Percentiles rank a stretch among this genome's conserved stretches.
Conservation (phyloP, 1,139 yeast genomes). For the Taphrina sp. region DNA sequence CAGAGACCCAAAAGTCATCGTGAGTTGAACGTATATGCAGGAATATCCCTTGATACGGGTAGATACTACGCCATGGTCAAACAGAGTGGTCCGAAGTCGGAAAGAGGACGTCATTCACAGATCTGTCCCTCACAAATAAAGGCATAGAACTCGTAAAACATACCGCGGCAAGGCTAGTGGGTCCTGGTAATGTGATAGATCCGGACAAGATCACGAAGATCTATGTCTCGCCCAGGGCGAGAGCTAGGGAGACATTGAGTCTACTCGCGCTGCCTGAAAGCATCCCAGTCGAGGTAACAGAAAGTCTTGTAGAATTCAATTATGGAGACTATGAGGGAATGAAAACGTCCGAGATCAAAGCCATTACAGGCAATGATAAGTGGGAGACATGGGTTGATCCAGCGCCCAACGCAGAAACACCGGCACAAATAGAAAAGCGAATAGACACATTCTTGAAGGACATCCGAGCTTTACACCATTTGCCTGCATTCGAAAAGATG, state of each 20-base stretch:
- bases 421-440: constrained; percentile 63
- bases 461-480: constrained; percentile 44
- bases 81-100: constrained; percentile 96
- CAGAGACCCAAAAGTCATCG: too few species aligned
- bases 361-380: constrained; percentile 65
- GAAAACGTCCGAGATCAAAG: constrained; percentile 62
- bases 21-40: too few species aligned
- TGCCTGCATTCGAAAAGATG: constrained; percentile 3
- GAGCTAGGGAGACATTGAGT: constrained; percentile 74
- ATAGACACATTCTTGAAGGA: constrained; percentile 66
- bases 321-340: constrained; percentile 94
- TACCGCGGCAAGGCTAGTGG: constrained; percentile 71
- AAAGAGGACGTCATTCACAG: constrained; percentile 84
- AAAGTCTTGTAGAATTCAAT: constrained; percentile 86
- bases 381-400: constrained; percentile 94
- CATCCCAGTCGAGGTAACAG: constrained; percentile 45
- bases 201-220: constrained; percentile 63
- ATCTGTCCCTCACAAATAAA: constrained; percentile 68
- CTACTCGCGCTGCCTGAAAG: constrained; percentile 52
- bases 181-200: constrained; percentile 58
- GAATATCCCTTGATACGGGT: too few species aligned
- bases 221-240: constrained; percentile 71
- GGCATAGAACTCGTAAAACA: constrained; percentile 74
- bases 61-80: constrained; percentile 51
- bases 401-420: constrained; percentile 82